phyloP scores from a whole-genome alignment of 495 filamentous ascomycete species.

The Cryomyces minteri region DNA sequence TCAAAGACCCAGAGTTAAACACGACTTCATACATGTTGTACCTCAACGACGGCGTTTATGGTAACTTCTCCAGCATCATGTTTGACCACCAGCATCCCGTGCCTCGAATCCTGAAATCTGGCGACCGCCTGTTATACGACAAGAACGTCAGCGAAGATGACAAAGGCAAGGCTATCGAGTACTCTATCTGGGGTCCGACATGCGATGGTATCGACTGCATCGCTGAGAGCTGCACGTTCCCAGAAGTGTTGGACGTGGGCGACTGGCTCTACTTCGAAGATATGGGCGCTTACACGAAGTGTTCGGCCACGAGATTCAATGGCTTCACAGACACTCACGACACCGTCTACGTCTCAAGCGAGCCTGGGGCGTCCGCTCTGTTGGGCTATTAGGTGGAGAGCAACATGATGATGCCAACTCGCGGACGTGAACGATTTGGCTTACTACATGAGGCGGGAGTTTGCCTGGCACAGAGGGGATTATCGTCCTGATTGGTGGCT shows the following conservation, averaged over 20 bases:
- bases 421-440: too few relatives aligned
- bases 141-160: neutral
- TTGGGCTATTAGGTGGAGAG: conserved; percentile 17
- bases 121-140: conserved; percentile 25
- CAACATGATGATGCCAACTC: too few relatives aligned
- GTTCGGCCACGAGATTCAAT: conserved; percentile 94
- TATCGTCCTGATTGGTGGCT: too few relatives aligned
- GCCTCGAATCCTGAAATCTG: conserved; percentile 57
- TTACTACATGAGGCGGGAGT: too few relatives aligned
- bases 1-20: conserved; percentile 38
- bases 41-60: conserved; percentile 91
- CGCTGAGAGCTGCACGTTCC: conserved; percentile 51
- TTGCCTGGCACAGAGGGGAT: too few relatives aligned
- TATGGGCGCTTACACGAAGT: conserved; percentile 97
- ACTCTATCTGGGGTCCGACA: conserved; percentile 96
- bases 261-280: conserved; percentile 98
- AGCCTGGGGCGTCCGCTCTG: conserved; percentile 67
- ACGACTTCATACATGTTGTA: conserved; percentile 81
- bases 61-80: conserved; percentile 97
- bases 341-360: conserved; percentile 84
- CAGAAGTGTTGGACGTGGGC: conserved; percentile 60
- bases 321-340: conserved; percentile 90
- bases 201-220: conserved; percentile 97
- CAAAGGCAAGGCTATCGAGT: conserved; percentile 27
- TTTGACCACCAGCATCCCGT: conserved; percentile 92